A percentile compares a stretch with the other conserved stretches of the same genome.
Conservation (phyloP, 1,284 basidiomycete genomes). For the Tranzscheliella williamsii region DNA sequence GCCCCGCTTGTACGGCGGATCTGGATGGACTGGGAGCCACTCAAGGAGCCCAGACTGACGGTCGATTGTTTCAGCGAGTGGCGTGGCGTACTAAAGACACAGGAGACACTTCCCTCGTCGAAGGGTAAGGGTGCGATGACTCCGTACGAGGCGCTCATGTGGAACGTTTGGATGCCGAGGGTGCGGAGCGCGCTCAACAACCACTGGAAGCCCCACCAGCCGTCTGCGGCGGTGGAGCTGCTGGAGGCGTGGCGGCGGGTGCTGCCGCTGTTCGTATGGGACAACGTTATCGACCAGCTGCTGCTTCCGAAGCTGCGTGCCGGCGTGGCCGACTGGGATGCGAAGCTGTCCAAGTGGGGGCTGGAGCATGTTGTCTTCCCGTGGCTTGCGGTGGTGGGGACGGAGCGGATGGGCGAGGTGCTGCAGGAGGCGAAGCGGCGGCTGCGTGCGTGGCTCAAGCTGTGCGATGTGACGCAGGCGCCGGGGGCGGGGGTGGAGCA, state of each 20-base stretch:
- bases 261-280: constrained; percentile 84
- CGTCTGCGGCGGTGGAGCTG: constrained; percentile 76
- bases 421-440: constrained; percentile 83
- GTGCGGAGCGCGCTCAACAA: constrained; percentile 80
- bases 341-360: constrained; percentile 20
- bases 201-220: constrained; percentile 78
- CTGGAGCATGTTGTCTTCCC: constrained; percentile 87
- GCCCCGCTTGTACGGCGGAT: constrained; percentile 73
- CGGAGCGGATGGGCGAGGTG: constrained; percentile 74
- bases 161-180: constrained; percentile 91
- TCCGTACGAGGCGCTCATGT: constrained; percentile 88
- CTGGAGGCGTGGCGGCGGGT: constrained; percentile 86
- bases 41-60: constrained; percentile 70
- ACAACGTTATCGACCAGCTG: constrained; percentile 94
- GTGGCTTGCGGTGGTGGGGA: constrained; percentile 81
- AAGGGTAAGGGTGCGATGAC: constrained; percentile 70
- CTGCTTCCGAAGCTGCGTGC: constrained; percentile 86
- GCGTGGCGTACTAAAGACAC: constrained; percentile 70
- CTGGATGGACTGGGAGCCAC: constrained; percentile 73
- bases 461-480: constrained; percentile 66
- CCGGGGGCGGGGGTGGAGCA: constrained; percentile 18
- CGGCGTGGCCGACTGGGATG: constrained; percentile 75
- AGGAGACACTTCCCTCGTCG: not conserved
- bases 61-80: constrained; percentile 69
- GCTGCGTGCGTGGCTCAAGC: constrained; percentile 75